Conservation (phyloP, 495 filamentous ascomycete species). For the Geoglossum glabrum region DNA sequence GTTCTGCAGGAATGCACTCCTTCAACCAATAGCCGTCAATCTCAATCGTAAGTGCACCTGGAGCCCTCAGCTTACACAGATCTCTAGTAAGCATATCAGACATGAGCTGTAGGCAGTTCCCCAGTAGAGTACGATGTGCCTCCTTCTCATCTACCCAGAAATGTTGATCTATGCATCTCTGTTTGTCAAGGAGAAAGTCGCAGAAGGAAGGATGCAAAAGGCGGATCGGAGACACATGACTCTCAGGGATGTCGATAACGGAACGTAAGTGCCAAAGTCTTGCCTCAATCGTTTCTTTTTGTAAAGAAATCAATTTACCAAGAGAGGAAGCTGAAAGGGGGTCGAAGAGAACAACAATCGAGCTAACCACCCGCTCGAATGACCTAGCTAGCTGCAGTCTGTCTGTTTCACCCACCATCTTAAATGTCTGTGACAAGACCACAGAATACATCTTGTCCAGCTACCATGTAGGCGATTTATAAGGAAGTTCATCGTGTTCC, state of each 20-base stretch:
- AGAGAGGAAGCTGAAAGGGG: conserved; percentile 17
- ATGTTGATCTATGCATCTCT: conserved; percentile 12
- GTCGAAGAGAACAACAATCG: conserved; percentile 14
- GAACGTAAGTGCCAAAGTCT: conserved; percentile 15
- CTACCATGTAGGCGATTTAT: too few relatives aligned
- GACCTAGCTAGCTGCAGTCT: not conserved
- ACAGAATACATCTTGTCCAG: too few relatives aligned
- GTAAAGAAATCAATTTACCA: conserved; percentile 8
- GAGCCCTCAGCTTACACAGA: conserved; percentile 19
- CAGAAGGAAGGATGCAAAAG: conserved; percentile 30
- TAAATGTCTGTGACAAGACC: too few relatives aligned
- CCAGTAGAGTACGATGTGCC: conserved; percentile 17
- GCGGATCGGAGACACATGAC: conserved; percentile 14
- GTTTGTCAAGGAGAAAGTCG: conserved; percentile 27
- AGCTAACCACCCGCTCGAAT: conserved; percentile 12
- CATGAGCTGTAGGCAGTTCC: conserved; percentile 20
- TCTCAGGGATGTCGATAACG: conserved; percentile 18
- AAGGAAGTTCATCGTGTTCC: too few relatives aligned
- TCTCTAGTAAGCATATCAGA: conserved; percentile 16
- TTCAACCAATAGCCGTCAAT: conserved; percentile 8
- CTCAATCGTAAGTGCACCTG: conserved; percentile 11
- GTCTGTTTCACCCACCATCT: too few relatives aligned
- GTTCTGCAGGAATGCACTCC: conserved; percentile 13
- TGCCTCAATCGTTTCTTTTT: conserved; percentile 3
- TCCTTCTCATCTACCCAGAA: conserved; percentile 23